Evolutionary conservation across 495 filamentous ascomycete species (phyloP), one percentile per base, ranked within the genome.

Genomic region (Penicillium egyptiacum): DNA sequence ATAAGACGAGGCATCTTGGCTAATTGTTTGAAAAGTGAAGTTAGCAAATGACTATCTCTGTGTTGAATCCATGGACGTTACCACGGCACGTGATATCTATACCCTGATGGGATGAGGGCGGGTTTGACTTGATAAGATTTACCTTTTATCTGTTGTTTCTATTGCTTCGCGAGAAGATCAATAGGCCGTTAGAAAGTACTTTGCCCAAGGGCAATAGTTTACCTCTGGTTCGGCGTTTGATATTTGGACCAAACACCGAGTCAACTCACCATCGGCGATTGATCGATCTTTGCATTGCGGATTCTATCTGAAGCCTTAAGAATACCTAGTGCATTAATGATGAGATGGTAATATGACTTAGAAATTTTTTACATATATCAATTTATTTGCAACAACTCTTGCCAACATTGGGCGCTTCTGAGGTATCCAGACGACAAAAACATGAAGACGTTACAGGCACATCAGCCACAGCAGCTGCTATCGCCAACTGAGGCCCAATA

Each of bases 401-500:
- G 2, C 42, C 41, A 19, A 60, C 28, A 22, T 57, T 39, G 12
- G 64, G 60, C 17, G 60, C 55, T 39, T 61, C 39, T 1, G 56
- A 63, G n/a, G 60, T 70, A 58, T 74, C 63, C 19, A 43, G 49
- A 44, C 84, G 77, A 63, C 85, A 88, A 57, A 83, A 87, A 57
- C 86, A 88, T 4, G 82, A 85, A 20, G 81, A 73, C 42, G 67
- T 73, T 16, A 88, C 74, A 0, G 75, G 74, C 14, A 87, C 74
- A 75, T 88, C 86, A 0, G 86, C 82, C 2, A 76, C 72, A 0
- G 77, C 79, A 28, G 79, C 19, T 1, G 82, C 83, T 31, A 80
- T 44, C 45, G 74, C 73, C 42, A 88, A 60, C 58, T 81, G 76
- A 5, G 74, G 72, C 50, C 78, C 68, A 19, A 88, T 61, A 23